These are phyloP conservation scores for Candida albicans DNA, from an alignment of 1,139 yeast species.

Conservation along the genomic window DNA sequence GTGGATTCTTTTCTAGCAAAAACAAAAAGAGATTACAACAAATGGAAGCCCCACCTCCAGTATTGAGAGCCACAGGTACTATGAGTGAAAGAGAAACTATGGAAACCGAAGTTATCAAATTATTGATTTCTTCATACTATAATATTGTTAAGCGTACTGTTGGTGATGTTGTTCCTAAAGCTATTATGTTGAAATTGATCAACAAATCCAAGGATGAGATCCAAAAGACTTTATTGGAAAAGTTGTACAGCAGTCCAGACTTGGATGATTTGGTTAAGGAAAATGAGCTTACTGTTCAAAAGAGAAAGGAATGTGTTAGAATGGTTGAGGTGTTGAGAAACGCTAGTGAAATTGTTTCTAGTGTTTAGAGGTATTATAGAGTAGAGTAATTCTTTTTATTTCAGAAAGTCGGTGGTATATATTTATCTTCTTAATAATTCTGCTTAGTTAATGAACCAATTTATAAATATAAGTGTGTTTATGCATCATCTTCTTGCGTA, in stretches of 20 bases:
- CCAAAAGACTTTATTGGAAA: conserved; percentile 86
- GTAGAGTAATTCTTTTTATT: neutral
- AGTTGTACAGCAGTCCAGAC: conserved; percentile 76
- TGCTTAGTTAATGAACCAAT: neutral
- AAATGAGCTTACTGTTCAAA: conserved; percentile 87
- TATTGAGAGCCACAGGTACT: conserved; percentile 89
- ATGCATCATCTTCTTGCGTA: too few relatives aligned
- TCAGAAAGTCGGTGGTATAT: neutral
- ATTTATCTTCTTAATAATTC: neutral
- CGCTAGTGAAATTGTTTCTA: conserved; percentile 89
- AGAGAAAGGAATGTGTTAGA: conserved; percentile 91
- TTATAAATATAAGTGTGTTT: too few relatives aligned
- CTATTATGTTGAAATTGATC: conserved; percentile 89
- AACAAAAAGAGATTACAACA: conserved; percentile 92
- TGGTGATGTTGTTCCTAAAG: conserved; percentile 91
- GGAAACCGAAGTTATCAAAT: conserved; percentile 96
- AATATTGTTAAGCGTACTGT: conserved; percentile 92
- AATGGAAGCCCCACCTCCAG: conserved; percentile 97
- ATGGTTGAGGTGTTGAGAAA: conserved; percentile 90
- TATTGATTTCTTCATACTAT: conserved; percentile 86
- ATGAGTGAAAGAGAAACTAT: conserved; percentile 94
- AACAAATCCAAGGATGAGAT: conserved; percentile 81
- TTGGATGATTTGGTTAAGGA: conserved; percentile 82
- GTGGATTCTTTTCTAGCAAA: conserved; percentile 90
- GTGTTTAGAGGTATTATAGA: conserved; percentile 47